Conservation (phyloP, 371 early-diverging fungal genomes). For the Dichotomocladium elegans region DNA sequence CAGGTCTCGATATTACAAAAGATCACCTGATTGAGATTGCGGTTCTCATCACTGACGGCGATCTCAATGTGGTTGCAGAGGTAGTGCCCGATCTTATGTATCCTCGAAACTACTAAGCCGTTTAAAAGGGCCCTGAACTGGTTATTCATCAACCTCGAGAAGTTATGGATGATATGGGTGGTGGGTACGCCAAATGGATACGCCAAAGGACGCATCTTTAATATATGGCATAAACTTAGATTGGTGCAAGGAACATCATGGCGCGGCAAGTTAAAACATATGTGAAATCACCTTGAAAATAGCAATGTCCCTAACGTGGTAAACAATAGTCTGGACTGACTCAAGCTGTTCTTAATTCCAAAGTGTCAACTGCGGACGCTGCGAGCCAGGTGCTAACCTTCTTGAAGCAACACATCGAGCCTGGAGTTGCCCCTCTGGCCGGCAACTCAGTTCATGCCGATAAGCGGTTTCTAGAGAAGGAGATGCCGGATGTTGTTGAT, state of each 20-base stretch:
- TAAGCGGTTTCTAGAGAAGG: conserved; percentile 73
- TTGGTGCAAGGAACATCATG: conserved; percentile 90
- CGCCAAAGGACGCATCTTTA: neutral
- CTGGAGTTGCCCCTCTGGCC: conserved; percentile 70
- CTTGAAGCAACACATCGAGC: conserved; percentile 64
- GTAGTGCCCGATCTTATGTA: conserved; percentile 21
- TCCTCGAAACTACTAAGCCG: neutral
- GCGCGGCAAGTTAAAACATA: conserved; percentile 37
- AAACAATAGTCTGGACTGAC: conserved; percentile 76
- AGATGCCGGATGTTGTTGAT: conserved; percentile 78
- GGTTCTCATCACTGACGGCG: conserved; percentile 81
- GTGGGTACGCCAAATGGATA: conserved; percentile 16
- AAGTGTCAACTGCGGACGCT: conserved; percentile 65
- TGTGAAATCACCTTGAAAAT: neutral
- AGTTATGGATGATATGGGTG: conserved; percentile 85
- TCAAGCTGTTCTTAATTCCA: conserved; percentile 70
- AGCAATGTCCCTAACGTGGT: too few species aligned
- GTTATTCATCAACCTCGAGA: conserved; percentile 75
- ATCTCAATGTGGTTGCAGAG: conserved; percentile 77
- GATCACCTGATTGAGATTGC: conserved; percentile 87
- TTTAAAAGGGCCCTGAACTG: conserved; percentile 64
- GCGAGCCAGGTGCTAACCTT: conserved; percentile 69
- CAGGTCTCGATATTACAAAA: conserved; percentile 63
- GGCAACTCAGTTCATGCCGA: conserved; percentile 96
- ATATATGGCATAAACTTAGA: conserved; percentile 27